Evolutionary conservation across 2,329 filamentous ascomycete genomes (phyloP).

Genomic region (Arthrobotrys entomopaga): DNA sequence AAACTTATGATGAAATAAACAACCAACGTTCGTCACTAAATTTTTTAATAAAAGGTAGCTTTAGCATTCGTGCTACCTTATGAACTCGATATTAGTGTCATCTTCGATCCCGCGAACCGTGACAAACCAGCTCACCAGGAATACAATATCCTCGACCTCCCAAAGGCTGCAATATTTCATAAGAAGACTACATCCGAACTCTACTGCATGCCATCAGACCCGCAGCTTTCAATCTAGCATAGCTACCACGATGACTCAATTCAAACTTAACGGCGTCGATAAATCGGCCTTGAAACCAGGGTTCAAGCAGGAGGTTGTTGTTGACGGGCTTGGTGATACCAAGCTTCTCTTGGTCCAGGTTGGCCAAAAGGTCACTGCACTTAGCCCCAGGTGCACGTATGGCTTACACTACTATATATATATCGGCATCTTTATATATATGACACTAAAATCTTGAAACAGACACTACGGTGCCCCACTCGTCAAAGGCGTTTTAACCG

Average conservation of each 20-base stretch:
- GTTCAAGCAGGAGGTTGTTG: constrained; percentile 87
- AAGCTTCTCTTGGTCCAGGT: constrained; percentile 88
- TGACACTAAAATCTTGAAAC: constrained; percentile 20
- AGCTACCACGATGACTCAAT: constrained; percentile 30
- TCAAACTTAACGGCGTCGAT: constrained; percentile 73
- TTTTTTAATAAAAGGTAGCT: too few relatives aligned
- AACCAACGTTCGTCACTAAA: too few relatives aligned
- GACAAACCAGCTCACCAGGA: constrained; percentile 5
- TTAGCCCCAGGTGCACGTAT: constrained; percentile 79
- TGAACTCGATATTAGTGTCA: too few relatives aligned
- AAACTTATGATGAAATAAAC: too few relatives aligned
- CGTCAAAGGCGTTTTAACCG: constrained; percentile 83
- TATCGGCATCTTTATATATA: too few relatives aligned
- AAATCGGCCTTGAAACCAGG: constrained; percentile 77
- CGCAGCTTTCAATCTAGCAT: neutral
- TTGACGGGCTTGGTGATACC: constrained; percentile 85
- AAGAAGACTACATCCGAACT: too few relatives aligned
- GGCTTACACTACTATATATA: constrained; percentile 15
- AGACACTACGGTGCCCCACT: constrained; percentile 92
- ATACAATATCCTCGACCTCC: neutral
- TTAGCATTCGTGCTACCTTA: too few relatives aligned
- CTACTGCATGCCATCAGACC: neutral
- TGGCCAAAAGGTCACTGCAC: constrained; percentile 78
- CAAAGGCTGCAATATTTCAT: too few relatives aligned
- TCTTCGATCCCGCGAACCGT: neutral